Percentiles rank a stretch among this genome's conserved stretches.
phyloP scores from a whole-genome alignment of 2,329 filamentous ascomycete species.

The Stachybotrys elegans region DNA sequence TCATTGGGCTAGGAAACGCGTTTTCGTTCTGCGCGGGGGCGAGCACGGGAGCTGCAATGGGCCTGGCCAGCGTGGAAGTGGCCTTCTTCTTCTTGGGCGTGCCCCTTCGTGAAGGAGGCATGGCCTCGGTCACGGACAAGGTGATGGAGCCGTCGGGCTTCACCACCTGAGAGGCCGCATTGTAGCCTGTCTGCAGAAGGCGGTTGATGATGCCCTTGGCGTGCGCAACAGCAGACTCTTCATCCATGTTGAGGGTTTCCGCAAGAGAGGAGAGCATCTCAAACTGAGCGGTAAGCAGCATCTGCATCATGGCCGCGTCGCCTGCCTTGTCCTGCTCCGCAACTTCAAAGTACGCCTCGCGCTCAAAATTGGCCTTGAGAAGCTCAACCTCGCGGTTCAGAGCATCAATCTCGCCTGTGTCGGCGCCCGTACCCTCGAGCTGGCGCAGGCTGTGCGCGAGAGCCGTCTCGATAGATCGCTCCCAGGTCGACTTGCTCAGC shows the following conservation, averaged over 20 bases:
- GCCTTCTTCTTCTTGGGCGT: slow-evolving; percentile 72
- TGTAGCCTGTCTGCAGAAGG: slow-evolving; percentile 70
- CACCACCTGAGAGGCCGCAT: slow-evolving; percentile 75
- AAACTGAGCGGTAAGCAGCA: slow-evolving; percentile 84
- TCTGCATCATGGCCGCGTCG: slow-evolving; percentile 73
- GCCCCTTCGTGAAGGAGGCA: slow-evolving; percentile 65
- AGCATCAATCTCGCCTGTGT: slow-evolving; percentile 59
- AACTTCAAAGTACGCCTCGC: slow-evolving; percentile 72
- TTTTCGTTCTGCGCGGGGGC: slow-evolving; percentile 25
- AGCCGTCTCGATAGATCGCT: slow-evolving; percentile 79
- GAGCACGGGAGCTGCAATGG: slow-evolving; percentile 40
- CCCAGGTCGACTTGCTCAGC: slow-evolving; percentile 78
- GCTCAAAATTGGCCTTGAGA: slow-evolving; percentile 74
- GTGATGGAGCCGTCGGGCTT: slow-evolving; percentile 73
- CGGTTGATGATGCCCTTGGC: slow-evolving; percentile 74
- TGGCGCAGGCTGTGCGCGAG: slow-evolving; percentile 80
- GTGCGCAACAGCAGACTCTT: slow-evolving; percentile 74
- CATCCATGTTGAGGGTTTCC: slow-evolving; percentile 75
- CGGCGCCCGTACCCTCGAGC: slow-evolving; percentile 55
- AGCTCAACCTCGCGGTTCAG: slow-evolving; percentile 80
- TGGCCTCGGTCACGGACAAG: slow-evolving; percentile 56
- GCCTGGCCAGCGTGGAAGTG: slow-evolving; percentile 33
- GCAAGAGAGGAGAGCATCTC: slow-evolving; percentile 81
- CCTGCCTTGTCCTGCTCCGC: slow-evolving; percentile 79
- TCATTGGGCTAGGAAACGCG: slow-evolving; percentile 49